Conservation (phyloP, 2,329 filamentous ascomycete genomes). For the Clarireedia sp. region DNA sequence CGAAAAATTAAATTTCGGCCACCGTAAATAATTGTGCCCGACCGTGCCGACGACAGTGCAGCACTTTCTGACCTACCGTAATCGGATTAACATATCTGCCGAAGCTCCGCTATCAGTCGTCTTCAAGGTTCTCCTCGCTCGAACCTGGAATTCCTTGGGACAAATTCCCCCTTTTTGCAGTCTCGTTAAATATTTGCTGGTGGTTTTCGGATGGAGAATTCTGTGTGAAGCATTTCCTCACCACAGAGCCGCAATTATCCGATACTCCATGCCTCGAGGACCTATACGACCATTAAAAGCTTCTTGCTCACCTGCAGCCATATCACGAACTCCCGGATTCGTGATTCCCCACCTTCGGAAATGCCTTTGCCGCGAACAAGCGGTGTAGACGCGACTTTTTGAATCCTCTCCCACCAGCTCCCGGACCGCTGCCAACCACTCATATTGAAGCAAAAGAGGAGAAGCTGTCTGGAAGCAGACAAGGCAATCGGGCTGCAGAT, state of each 20-base stretch:
- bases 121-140: background rate
- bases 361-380: slow-evolving; percentile 3
- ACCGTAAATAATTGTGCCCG: background rate
- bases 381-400: slow-evolving; percentile 4
- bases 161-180: background rate
- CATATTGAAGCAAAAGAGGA: background rate
- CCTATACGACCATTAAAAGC: background rate
- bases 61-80: background rate
- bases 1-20: background rate
- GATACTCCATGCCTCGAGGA: too few species aligned
- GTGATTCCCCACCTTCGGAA: background rate
- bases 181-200: slow-evolving; percentile 2
- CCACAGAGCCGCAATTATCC: too few species aligned
- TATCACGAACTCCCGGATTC: slow-evolving; percentile 1
- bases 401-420: background rate
- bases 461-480: background rate
- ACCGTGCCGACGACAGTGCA: too few species aligned
- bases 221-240: too few species aligned
- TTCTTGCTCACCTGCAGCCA: background rate
- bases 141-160: background rate
- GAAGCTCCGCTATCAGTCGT: background rate
- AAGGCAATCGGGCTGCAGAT: background rate
- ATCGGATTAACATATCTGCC: background rate
- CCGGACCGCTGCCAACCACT: background rate
- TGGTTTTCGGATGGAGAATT: too few species aligned